These are phyloP conservation scores for Coemansia sp. DNA, from an alignment of 192 early-diverging fungal genomes.

Conservation along the genomic window DNA sequence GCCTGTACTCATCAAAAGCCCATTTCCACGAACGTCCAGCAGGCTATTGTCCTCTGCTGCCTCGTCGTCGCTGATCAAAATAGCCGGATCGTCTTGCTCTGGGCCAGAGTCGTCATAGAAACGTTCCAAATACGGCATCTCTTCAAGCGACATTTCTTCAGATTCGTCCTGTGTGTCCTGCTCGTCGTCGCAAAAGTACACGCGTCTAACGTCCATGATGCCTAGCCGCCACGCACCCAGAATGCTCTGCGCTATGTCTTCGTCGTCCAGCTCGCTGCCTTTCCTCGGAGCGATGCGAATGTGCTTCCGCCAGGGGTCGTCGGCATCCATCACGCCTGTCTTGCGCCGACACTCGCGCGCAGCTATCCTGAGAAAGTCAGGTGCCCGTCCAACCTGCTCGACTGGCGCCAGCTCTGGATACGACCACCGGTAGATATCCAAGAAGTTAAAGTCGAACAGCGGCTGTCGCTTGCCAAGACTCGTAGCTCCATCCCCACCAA, in stretches of 20 bases:
- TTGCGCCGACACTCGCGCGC: slow-evolving; percentile 42
- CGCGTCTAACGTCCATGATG: slow-evolving; percentile 45
- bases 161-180: slow-evolving; percentile 20
- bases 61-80: slow-evolving; percentile 49
- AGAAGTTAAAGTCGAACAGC: slow-evolving; percentile 37
- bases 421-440: slow-evolving; percentile 50
- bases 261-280: slow-evolving; percentile 5
- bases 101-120: neutral
- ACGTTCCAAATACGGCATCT: neutral
- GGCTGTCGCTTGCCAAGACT: neutral
- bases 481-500: neutral
- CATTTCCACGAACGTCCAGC: neutral
- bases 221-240: slow-evolving; percentile 42
- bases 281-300: slow-evolving; percentile 31
- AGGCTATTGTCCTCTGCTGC: slow-evolving; percentile 44
- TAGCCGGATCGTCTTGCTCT: slow-evolving; percentile 16
- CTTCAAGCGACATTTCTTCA: too few relatives aligned
- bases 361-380: slow-evolving; percentile 38
- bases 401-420: slow-evolving; percentile 28
- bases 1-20: neutral
- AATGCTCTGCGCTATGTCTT: slow-evolving; percentile 34
- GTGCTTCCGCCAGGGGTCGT: slow-evolving; percentile 32
- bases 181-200: slow-evolving; percentile 37
- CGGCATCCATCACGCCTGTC: slow-evolving; percentile 7
- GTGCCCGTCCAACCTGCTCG: slow-evolving; percentile 19